A percentile compares a stretch with the other conserved stretches of the same genome.
phyloP scores from a whole-genome alignment of 805 yeast species.

The Yamadazyma nakazawae region DNA sequence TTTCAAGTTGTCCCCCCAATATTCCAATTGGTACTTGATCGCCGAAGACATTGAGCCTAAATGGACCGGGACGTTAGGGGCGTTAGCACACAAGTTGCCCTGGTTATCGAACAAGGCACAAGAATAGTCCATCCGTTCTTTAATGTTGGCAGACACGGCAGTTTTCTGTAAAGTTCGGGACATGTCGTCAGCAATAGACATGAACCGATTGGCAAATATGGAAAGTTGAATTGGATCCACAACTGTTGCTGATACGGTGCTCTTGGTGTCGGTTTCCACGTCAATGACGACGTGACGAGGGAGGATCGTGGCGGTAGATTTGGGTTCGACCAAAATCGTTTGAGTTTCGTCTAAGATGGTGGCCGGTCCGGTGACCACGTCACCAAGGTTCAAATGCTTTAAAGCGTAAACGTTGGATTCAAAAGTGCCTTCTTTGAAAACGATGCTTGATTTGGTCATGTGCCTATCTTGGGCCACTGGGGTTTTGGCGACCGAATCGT shows the following conservation, averaged over 20 bases:
- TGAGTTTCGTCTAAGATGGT: conserved; percentile 76
- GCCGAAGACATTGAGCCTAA: conserved; percentile 85
- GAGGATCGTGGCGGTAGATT: conserved; percentile 52
- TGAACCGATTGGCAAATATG: conserved; percentile 77
- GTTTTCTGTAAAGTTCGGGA: conserved; percentile 77
- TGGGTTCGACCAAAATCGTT: conserved; percentile 71
- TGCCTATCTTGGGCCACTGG: neutral
- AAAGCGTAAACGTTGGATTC: conserved; percentile 50
- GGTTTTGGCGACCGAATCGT: conserved; percentile 13
- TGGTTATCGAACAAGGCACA: conserved; percentile 77
- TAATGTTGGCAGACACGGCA: conserved; percentile 77
- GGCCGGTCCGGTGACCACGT: conserved; percentile 31
- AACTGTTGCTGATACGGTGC: conserved; percentile 9
- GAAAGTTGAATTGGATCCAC: conserved; percentile 72
- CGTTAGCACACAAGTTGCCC: conserved; percentile 81
- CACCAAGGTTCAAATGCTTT: conserved; percentile 52
- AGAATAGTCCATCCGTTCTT: conserved; percentile 79
- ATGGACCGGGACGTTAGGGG: conserved; percentile 87
- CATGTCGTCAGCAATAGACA: conserved; percentile 93
- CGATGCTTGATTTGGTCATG: conserved; percentile 3
- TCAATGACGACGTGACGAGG: conserved; percentile 56
- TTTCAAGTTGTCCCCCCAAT: conserved; percentile 61
- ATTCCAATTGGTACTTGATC: conserved; percentile 58
- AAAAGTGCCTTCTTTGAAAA: conserved; percentile 45
- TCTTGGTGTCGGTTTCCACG: conserved; percentile 17